Evolutionary conservation across 2,329 filamentous ascomycete genomes (phyloP).

Genomic region (Alternaria rosae): DNA sequence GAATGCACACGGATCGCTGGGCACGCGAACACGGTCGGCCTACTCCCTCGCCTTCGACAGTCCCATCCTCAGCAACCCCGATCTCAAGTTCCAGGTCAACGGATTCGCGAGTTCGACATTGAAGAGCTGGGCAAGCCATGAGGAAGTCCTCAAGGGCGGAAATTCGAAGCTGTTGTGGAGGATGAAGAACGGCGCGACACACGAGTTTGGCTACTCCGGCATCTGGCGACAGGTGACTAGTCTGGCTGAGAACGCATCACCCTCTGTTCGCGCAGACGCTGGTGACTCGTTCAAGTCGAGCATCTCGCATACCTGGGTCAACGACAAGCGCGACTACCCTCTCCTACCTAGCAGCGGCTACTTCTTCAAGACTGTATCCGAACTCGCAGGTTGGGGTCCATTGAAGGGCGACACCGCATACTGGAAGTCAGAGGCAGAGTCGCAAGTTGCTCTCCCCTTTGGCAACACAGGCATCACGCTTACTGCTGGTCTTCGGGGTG

Average conservation of each 20-base stretch:
- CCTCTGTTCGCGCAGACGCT: slow-evolving; percentile 81
- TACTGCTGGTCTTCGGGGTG: slow-evolving; percentile 80
- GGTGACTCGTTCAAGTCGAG: slow-evolving; percentile 92
- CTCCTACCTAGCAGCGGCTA: slow-evolving; percentile 85
- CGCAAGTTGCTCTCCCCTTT: slow-evolving; percentile 77
- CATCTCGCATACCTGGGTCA: slow-evolving; percentile 79
- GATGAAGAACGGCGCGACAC: slow-evolving; percentile 68
- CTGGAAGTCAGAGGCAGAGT: slow-evolving; percentile 87
- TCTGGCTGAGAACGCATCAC: slow-evolving; percentile 76
- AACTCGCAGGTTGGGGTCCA: slow-evolving; percentile 86
- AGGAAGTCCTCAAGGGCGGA: slow-evolving; percentile 83
- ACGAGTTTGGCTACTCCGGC: slow-evolving; percentile 81
- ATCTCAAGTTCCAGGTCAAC: slow-evolving; percentile 79
- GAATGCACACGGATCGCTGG: slow-evolving; percentile 84
- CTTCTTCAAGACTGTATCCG: slow-evolving; percentile 76
- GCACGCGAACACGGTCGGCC: slow-evolving; percentile 88
- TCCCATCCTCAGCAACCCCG: slow-evolving; percentile 83
- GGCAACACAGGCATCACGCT: slow-evolving; percentile 80
- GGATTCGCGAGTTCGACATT: slow-evolving; percentile 83
- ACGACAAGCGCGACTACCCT: slow-evolving; percentile 83
- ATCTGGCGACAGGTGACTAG: slow-evolving; percentile 90
- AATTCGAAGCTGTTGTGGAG: slow-evolving; percentile 80
- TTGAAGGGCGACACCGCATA: slow-evolving; percentile 92
- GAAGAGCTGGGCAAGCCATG: slow-evolving; percentile 93
- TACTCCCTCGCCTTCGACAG: slow-evolving; percentile 88